Conservation (phyloP, 73 alveolate genomes). For the Loxodes magnus region DNA sequence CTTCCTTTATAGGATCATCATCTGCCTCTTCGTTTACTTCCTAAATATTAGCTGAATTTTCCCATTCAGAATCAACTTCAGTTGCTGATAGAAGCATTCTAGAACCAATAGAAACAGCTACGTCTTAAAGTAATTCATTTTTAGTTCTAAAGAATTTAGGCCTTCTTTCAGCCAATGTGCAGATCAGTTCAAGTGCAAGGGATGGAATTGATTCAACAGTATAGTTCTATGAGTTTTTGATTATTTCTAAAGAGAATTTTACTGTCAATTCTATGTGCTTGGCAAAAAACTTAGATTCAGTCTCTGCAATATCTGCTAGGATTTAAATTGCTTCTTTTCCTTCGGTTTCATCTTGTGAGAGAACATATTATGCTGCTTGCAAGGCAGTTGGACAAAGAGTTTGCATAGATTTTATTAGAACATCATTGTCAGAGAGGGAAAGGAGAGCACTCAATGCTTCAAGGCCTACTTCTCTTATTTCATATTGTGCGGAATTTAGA, state of each 20-base stretch:
- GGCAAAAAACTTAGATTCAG: constrained; percentile 77
- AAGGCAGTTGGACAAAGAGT: constrained; percentile 38
- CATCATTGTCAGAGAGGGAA: constrained; percentile 45
- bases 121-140: constrained; percentile 14
- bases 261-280: constrained; percentile 38
- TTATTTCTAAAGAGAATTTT: constrained; percentile 36
- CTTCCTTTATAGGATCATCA: constrained; percentile 68
- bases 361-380: constrained; percentile 38
- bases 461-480: constrained; percentile 20
- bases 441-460: constrained; percentile 25
- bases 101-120: constrained; percentile 23
- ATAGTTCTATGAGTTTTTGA: constrained; percentile 30
- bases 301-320: constrained; percentile 65
- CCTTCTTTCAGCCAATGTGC: constrained; percentile 38
- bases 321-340: constrained; percentile 59
- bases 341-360: constrained; percentile 38
- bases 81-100: constrained; percentile 48
- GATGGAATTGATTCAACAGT: constrained; percentile 38
- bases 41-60: constrained; percentile 47
- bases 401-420: constrained; percentile 42
- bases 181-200: constrained; percentile 44
- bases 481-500: constrained; percentile 33
- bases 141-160: constrained; percentile 34
- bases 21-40: constrained; percentile 54
- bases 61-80: constrained; percentile 55